phyloP scores from a whole-genome alignment of 257 asterid genomes.

The Nemophila menziesii region DNA sequence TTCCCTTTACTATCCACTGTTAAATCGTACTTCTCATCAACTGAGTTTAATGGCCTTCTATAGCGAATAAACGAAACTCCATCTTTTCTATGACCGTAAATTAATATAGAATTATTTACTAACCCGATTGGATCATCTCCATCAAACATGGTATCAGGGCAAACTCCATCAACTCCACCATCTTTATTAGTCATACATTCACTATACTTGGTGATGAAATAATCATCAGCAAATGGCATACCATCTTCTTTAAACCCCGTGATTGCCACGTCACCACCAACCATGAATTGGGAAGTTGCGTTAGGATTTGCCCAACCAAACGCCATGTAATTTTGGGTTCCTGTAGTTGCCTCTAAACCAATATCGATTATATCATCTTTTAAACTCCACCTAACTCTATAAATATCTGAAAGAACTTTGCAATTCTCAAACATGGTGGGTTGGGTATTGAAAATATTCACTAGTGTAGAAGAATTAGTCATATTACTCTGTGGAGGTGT shows the following conservation, averaged over 20 bases:
- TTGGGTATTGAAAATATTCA: conserved; percentile 4
- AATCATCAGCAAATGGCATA: conserved; percentile 74
- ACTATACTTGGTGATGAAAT: conserved; percentile 55
- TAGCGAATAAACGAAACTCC: conserved; percentile 88
- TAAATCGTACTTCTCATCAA: conserved; percentile 50
- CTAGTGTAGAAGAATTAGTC: background rate
- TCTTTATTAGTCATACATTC: conserved; percentile 66
- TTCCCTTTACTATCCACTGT: conserved; percentile 36
- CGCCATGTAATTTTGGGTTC: conserved; percentile 65
- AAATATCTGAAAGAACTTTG: conserved; percentile 47
- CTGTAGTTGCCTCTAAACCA: conserved; percentile 81
- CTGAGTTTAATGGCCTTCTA: conserved; percentile 47
- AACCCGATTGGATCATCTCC: conserved; percentile 28
- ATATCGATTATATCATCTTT: conserved; percentile 42
- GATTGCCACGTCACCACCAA: conserved; percentile 77
- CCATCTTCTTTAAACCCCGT: conserved; percentile 75
- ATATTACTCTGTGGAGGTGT: conserved; percentile 6
- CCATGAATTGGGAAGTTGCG: conserved; percentile 51
- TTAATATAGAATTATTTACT: conserved; percentile 55
- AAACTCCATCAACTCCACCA: conserved; percentile 67
- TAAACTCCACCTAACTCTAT: conserved; percentile 72
- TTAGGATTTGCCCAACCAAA: conserved; percentile 94
- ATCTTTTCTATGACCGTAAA: conserved; percentile 84
- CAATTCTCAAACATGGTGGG: conserved; percentile 70
- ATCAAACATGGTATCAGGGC: conserved; percentile 62